Conservation (phyloP, 345 rosid species). For the Limnanthes douglasii region DNA sequence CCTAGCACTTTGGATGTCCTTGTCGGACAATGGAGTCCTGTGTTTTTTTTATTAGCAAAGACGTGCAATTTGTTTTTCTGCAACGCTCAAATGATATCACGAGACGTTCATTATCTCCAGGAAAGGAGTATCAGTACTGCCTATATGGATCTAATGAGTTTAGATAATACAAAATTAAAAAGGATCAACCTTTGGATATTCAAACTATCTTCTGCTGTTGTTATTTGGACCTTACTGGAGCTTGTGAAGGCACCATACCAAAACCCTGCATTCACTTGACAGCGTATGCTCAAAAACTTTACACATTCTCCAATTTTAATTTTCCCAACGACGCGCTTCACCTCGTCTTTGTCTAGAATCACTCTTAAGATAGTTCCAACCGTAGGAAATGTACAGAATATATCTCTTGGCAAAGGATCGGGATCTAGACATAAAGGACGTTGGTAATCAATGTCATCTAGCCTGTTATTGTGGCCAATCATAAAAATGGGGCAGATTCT, state of each 20-base stretch:
- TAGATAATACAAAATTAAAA: not conserved
- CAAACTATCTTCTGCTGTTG: constrained; percentile 21
- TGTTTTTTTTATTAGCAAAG: too few species aligned
- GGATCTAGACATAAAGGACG: constrained; percentile 41
- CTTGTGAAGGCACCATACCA: constrained; percentile 44
- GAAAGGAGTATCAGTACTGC: too few species aligned
- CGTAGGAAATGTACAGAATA: constrained; percentile 45
- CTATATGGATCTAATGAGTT: too few species aligned
- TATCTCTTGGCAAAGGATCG: constrained; percentile 33
- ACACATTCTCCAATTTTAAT: constrained; percentile 51
- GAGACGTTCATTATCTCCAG: too few species aligned
- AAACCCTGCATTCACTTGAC: constrained; percentile 44
- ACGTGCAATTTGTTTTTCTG: too few species aligned
- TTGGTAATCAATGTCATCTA: constrained; percentile 30
- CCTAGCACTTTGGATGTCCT: too few species aligned
- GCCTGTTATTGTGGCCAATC: constrained; percentile 24
- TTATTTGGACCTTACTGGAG: constrained; percentile 26
- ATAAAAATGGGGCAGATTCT: too few species aligned
- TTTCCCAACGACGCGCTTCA: constrained; percentile 19
- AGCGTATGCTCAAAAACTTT: constrained; percentile 30
- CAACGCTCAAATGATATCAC: too few species aligned
- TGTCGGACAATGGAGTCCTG: too few species aligned
- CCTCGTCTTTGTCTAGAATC: constrained; percentile 15
- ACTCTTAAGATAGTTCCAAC: constrained; percentile 67
- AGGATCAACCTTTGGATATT: constrained; percentile 37